phyloP scores from a whole-genome alignment of 2,329 filamentous ascomycete species.

The Metarhizium brunneum region DNA sequence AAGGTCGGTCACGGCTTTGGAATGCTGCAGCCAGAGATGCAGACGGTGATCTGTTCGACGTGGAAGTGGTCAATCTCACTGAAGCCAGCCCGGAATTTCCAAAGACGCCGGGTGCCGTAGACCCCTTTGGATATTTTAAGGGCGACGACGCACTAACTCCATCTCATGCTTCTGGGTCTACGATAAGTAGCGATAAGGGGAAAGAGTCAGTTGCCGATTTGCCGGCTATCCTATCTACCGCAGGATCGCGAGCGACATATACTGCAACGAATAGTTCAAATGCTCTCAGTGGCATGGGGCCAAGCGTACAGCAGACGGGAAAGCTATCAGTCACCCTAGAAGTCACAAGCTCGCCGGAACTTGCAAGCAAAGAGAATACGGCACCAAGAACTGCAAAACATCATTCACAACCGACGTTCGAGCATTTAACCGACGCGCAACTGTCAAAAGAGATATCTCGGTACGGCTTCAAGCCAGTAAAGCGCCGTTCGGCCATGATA shows the following conservation, averaged over 20 bases:
- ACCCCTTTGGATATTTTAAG: constrained; percentile 30
- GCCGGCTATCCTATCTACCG: constrained; percentile 14
- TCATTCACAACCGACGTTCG: constrained; percentile 43
- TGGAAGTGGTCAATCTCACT: constrained; percentile 52
- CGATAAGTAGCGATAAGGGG: not conserved
- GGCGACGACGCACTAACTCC: constrained; percentile 5
- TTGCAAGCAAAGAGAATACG: not conserved
- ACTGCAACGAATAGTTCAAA: not conserved
- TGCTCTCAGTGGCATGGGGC: constrained; percentile 7
- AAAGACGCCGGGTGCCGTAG: constrained; percentile 14
- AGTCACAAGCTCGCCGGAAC: not conserved
- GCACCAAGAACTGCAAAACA: not conserved
- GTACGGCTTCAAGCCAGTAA: constrained; percentile 67
- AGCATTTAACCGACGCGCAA: constrained; percentile 51
- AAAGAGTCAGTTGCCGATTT: constrained; percentile 15
- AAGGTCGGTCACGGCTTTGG: constrained; percentile 49
- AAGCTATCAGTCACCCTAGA: not conserved
- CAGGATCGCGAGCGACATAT: not conserved
- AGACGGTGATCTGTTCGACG: constrained; percentile 53
- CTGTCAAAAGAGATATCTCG: constrained; percentile 51
- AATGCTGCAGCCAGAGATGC: constrained; percentile 57
- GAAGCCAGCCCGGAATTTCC: constrained; percentile 26
- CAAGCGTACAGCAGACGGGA: not conserved
- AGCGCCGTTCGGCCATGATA: constrained; percentile 60
- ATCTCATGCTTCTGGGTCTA: not conserved